Percentiles rank a stretch among this genome's conserved stretches.
Conservation (phyloP, 2,329 filamentous ascomycete genomes). For the Hypoxylon sp. region DNA sequence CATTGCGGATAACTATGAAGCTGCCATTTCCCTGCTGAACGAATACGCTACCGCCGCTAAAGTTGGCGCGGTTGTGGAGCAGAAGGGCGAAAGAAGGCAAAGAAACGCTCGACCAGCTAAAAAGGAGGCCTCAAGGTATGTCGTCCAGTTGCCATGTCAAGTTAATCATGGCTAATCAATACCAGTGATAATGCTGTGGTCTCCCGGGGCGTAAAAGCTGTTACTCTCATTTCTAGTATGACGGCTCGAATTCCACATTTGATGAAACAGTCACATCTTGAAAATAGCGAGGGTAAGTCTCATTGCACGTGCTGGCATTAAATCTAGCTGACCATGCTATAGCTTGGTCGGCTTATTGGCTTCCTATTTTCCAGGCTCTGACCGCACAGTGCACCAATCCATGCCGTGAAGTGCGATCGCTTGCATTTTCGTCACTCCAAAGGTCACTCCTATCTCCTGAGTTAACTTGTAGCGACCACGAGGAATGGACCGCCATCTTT, state of each 20-base stretch:
- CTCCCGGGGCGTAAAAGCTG: slow-evolving; percentile 81
- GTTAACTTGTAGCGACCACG: slow-evolving; percentile 83
- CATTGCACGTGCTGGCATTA: not conserved
- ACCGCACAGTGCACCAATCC: slow-evolving; percentile 94
- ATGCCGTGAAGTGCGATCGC: slow-evolving; percentile 89
- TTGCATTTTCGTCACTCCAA: slow-evolving; percentile 88
- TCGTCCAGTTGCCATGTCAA: slow-evolving; percentile 18
- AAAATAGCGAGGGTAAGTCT: slow-evolving; percentile 79
- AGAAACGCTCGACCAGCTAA: slow-evolving; percentile 60
- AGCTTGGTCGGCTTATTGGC: slow-evolving; percentile 99
- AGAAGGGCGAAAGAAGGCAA: slow-evolving; percentile 69
- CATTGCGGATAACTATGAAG: slow-evolving; percentile 95
- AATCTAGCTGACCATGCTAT: slow-evolving; percentile 47
- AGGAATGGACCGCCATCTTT: slow-evolving; percentile 96
- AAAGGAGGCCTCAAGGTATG: slow-evolving; percentile 68
- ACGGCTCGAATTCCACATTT: slow-evolving; percentile 85
- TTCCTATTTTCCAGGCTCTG: slow-evolving; percentile 90
- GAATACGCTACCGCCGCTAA: slow-evolving; percentile 89
- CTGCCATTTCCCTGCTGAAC: slow-evolving; percentile 84
- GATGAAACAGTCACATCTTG: slow-evolving; percentile 93
- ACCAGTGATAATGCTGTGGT: slow-evolving; percentile 77
- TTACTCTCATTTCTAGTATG: slow-evolving; percentile 84
- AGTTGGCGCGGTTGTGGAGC: slow-evolving; percentile 76
- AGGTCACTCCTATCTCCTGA: slow-evolving; percentile 86
- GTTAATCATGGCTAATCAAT: slow-evolving; percentile 32